phyloP scores from a whole-genome alignment of 2,329 filamentous ascomycete species.

The Diaporthe helianthi region DNA sequence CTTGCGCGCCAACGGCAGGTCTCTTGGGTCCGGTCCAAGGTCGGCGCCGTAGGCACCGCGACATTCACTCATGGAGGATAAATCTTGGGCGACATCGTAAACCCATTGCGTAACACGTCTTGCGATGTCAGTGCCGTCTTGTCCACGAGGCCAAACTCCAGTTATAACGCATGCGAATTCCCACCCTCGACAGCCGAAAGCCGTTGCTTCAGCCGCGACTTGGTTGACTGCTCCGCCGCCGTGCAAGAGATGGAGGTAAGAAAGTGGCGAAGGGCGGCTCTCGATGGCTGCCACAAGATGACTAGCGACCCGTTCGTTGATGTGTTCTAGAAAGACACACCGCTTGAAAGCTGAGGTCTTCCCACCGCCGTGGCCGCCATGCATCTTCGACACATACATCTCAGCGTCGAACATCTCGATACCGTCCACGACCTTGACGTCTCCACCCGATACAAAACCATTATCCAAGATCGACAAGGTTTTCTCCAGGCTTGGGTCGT shows the following conservation, averaged over 20 bases:
- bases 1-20: slow-evolving; percentile 54
- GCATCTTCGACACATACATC: slow-evolving; percentile 67
- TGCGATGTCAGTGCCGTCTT: slow-evolving; percentile 54
- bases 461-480: slow-evolving; percentile 23
- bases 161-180: slow-evolving; percentile 70
- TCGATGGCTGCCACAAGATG: slow-evolving; percentile 54
- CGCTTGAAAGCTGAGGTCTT: slow-evolving; percentile 72
- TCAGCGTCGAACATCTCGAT: slow-evolving; percentile 63
- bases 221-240: slow-evolving; percentile 61
- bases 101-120: slow-evolving; percentile 59
- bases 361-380: slow-evolving; percentile 62
- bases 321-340: slow-evolving; percentile 64
- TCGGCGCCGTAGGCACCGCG: slow-evolving; percentile 65
- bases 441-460: slow-evolving; percentile 38
- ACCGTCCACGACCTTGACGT: slow-evolving; percentile 50
- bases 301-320: slow-evolving; percentile 47
- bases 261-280: slow-evolving; percentile 57
- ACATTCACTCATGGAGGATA: slow-evolving; percentile 55
- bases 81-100: slow-evolving; percentile 53
- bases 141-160: slow-evolving; percentile 63
- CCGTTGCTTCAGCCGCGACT: slow-evolving; percentile 52
- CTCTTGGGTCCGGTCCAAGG: slow-evolving; percentile 67
- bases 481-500: slow-evolving; percentile 30
- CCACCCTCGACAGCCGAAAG: slow-evolving; percentile 71
- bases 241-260: slow-evolving; percentile 69